Base-by-base conservation (phyloP, 2,329 filamentous ascomycete genomes). In the Diaporthe velutina region DNA sequence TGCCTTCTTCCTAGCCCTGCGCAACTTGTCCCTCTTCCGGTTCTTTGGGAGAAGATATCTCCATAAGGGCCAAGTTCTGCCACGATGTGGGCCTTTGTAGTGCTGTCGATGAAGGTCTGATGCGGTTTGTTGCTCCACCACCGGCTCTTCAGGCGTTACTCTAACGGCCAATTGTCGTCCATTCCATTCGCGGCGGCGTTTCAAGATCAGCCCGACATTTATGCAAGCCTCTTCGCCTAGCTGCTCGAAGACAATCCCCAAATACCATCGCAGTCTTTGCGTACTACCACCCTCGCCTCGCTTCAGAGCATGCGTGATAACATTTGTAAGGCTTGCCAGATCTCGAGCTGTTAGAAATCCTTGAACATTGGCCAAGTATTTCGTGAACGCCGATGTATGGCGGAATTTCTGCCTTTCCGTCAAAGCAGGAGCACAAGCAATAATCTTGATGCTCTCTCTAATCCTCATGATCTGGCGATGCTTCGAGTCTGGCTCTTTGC, bases 251-350 rank as follows among this genome's bases (percentile, higher is more conserved):
- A 86, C 73, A 25, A 84, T 60, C 28, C 74, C 73, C 33, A 86
- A 58, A 70, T 83, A 80, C 83, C 83, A 85, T 58, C 77, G 77
- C 55, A 86, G 75, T 25, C 84, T 83, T 33, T 76, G 76, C 40
- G 80, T 82, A 50, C 82, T 81, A 5, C 85, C 85, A 28, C 79
- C 80, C 38, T 76, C 71, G 50, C 81, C 81, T n/a, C 79, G 75
- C 30, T 74, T 79, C 64, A 86, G 77, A 70, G 84, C 83, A 74
- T 79, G 82, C 9, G 84, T 84, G 25, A 84, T 77, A 28, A 83
- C 78, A 10, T 58, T 42, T 25, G 75, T 76, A 38, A 76, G 45
- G 30, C 54, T 73, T 50, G 75, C 55, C 40, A 76, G 38, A 68
- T 76, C 75, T 58, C 25, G 48, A 73, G 75, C 58, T 80, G 79